Evolutionary conservation across 129 eudicot species (phyloP), one percentile per base, ranked within the genome.

Genomic region (Heracleum sosnowskyi): DNA sequence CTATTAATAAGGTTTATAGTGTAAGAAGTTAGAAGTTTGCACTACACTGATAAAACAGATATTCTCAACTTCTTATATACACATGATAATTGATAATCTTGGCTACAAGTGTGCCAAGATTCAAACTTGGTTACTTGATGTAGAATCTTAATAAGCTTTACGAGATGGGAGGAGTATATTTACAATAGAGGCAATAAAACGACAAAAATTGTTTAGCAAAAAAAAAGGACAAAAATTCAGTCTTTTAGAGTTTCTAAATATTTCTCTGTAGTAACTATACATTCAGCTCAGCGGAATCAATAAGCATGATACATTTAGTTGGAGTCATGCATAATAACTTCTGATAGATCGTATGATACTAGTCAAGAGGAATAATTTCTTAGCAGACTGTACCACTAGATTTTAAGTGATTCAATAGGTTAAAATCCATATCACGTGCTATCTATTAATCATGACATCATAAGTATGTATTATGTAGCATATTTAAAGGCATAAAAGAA

Each of bases 391-490:
- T 24, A n/a, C 33, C 31, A n/a, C 16, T 3, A 24, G 15, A n/a
- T 57, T 9, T 24, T n/a, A 15, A 46, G 53, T 5, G 53, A 57
- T 57, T 6, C 5, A 24, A 57, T 60, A n/a, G 6, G 33, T 60
- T 60, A 60, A 60, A 60, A 60, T 60, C 68, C 13, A 40, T 51
- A 40, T 10, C 34, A 11, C 53, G 41, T 41, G 47, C 36, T 41
- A 41, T 41, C 3, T 10, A 42, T 42, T 11, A 24, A n/a, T 41
- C 37, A 40, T 11, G 36, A 29, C 16, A 73, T 40, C 33, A 55
- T 26, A 24, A 41, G 15, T 73, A 73, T 40, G 76, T 73, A 73
- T 73, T n/a, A 11, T 44, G 36, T 17, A n/a, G 76, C 55, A 73
- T 4, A 73, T 16, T 45, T 47, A 42, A 35, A 64, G 31, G n/a